Evolutionary conservation across 345 rosid species (phyloP).

Genomic region (Mallotus nudiflorus): DNA sequence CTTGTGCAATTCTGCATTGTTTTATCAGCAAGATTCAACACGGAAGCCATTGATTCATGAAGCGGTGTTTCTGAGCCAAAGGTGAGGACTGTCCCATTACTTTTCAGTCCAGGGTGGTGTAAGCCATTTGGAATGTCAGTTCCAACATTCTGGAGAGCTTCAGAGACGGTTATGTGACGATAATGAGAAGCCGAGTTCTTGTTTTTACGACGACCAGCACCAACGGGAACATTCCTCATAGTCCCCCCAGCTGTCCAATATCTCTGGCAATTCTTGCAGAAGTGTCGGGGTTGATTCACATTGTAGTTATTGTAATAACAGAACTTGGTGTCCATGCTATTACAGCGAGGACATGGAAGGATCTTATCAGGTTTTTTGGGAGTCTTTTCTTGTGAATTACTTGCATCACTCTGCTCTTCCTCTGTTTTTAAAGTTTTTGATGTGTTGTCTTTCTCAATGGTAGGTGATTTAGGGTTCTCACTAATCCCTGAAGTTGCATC

Average conservation of each 20-base stretch:
- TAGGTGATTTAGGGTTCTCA: slow-evolving; percentile 31
- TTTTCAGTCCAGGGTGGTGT: slow-evolving; percentile 50
- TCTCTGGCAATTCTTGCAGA: slow-evolving; percentile 43
- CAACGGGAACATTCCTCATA: slow-evolving; percentile 41
- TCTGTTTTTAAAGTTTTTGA: slow-evolving; percentile 35
- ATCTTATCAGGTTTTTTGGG: slow-evolving; percentile 37
- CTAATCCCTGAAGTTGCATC: slow-evolving; percentile 39
- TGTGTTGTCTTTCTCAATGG: slow-evolving; percentile 36
- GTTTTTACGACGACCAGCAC: slow-evolving; percentile 39
- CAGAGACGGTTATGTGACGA: slow-evolving; percentile 64
- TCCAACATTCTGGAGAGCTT: slow-evolving; percentile 51
- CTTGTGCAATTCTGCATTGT: slow-evolving; percentile 36
- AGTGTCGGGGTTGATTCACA: slow-evolving; percentile 38
- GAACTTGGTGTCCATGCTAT: slow-evolving; percentile 41
- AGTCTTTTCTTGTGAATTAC: slow-evolving; percentile 28
- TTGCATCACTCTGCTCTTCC: slow-evolving; percentile 28
- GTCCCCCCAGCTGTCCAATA: slow-evolving; percentile 42
- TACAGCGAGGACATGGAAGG: slow-evolving; percentile 38
- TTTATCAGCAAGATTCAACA: slow-evolving; percentile 69
- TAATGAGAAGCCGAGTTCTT: slow-evolving; percentile 43
- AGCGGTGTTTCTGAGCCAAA: slow-evolving; percentile 74
- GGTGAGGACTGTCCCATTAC: slow-evolving; percentile 66
- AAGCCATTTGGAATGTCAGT: slow-evolving; percentile 54
- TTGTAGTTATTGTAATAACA: slow-evolving; percentile 40
- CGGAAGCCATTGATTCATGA: slow-evolving; percentile 83